These are phyloP conservation scores for Clathrus columnatus DNA, from an alignment of 768 basidiomycete species.

Conservation along the genomic window DNA sequence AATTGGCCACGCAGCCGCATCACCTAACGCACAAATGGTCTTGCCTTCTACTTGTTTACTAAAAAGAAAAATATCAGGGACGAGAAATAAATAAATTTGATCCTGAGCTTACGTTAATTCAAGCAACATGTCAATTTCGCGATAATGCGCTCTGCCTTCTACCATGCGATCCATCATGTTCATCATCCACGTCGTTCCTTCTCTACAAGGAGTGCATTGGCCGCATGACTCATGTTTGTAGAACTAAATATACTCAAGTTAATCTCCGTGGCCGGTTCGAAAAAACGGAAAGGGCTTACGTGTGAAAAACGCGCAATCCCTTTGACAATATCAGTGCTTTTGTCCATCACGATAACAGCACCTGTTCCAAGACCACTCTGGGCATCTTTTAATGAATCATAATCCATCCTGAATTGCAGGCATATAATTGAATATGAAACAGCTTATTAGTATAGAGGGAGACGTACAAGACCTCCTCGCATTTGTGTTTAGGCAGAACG, in stretches of 20 bases:
- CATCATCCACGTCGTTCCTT: slow-evolving; percentile 98
- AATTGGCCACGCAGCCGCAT: slow-evolving; percentile 98
- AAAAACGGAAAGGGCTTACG: slow-evolving; percentile 26
- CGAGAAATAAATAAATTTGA: not conserved
- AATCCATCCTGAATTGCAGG: slow-evolving; percentile 72
- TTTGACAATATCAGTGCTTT: slow-evolving; percentile 87
- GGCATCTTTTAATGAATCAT: slow-evolving; percentile 92
- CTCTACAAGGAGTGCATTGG: slow-evolving; percentile 90
- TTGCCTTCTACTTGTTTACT: slow-evolving; percentile 96
- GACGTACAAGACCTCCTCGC: slow-evolving; percentile 75
- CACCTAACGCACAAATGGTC: slow-evolving; percentile 94
- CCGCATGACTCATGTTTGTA: slow-evolving; percentile 99
- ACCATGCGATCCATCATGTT: slow-evolving; percentile 99
- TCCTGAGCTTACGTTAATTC: slow-evolving; percentile 68
- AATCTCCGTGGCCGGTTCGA: not conserved
- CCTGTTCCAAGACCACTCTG: slow-evolving; percentile 97
- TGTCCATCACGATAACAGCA: slow-evolving; percentile 98
- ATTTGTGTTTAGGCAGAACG: slow-evolving; percentile 74
- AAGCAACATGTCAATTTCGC: slow-evolving; percentile 97
- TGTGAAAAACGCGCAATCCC: slow-evolving; percentile 92
- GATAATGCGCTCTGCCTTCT: slow-evolving; percentile 78
- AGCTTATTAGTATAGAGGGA: slow-evolving; percentile 26
- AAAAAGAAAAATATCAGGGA: slow-evolving; percentile 2
- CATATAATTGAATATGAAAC: not conserved
- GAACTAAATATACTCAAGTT: slow-evolving; percentile 40